These are phyloP conservation scores for Paramecium tetraurelia DNA, from an alignment of 73 alveolate genomes.

Conservation along the genomic window DNA sequence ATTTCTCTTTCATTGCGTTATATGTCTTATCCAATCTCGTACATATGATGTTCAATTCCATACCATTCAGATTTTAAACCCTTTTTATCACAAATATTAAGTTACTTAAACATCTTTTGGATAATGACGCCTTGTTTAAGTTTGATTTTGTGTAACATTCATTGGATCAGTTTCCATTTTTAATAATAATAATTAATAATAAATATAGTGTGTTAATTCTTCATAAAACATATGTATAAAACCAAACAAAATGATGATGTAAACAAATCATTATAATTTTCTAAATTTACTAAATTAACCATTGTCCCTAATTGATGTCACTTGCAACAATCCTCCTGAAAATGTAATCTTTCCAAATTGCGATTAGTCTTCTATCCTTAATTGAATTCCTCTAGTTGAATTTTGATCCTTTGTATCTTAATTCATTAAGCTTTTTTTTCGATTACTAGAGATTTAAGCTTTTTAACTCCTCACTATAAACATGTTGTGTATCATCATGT, in stretches of 20 bases:
- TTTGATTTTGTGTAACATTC: neutral
- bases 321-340: neutral
- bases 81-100: neutral
- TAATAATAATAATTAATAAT: neutral
- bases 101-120: slow-evolving; percentile 23
- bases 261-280: neutral
- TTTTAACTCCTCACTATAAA: no score
- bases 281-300: neutral
- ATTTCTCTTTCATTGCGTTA: slow-evolving; percentile 25
- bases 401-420: neutral
- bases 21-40: neutral
- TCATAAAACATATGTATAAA: neutral
- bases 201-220: neutral
- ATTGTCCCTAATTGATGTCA: neutral
- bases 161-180: slow-evolving; percentile 44
- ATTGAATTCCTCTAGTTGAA: neutral
- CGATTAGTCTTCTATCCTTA: neutral
- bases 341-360: neutral
- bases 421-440: neutral
- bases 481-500: no score
- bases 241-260: neutral
- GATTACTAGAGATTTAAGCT: no score
- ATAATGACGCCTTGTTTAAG: slow-evolving; percentile 15
- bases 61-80: slow-evolving; percentile 44
- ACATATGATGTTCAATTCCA: slow-evolving; percentile 16